Conservation (phyloP, 2,329 filamentous ascomycete genomes). For the Penicillium sp. region DNA sequence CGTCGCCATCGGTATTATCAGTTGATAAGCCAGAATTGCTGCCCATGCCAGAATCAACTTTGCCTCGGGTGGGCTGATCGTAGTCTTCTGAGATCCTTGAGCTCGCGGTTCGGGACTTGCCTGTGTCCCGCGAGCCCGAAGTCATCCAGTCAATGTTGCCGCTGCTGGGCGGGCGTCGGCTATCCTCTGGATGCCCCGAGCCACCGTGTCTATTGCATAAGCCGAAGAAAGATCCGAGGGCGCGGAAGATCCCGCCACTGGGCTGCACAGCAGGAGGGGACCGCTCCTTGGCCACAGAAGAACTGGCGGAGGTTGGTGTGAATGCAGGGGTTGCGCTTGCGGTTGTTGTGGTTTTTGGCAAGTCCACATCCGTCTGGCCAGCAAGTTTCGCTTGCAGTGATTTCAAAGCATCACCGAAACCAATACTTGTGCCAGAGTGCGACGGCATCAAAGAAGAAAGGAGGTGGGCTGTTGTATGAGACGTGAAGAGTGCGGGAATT, state of each 20-base stretch:
- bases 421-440: conserved; percentile 61
- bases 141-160: conserved; percentile 72
- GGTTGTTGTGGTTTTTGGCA: conserved; percentile 24
- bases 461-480: conserved; percentile 88
- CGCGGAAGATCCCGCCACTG: conserved; percentile 40
- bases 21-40: conserved; percentile 24
- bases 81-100: conserved; percentile 23
- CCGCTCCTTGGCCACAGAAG: conserved; percentile 17
- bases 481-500: conserved; percentile 92
- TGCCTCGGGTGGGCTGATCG: conserved; percentile 26
- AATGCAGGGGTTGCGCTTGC: conserved; percentile 30
- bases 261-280: conserved; percentile 16
- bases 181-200: conserved; percentile 45
- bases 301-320: conserved; percentile 33
- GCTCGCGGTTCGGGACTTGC: conserved; percentile 33
- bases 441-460: conserved; percentile 81
- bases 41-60: conserved; percentile 8
- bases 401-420: conserved; percentile 58
- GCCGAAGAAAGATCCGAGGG: conserved; percentile 46
- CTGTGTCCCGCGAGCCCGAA: conserved; percentile 63
- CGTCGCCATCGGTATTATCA: conserved; percentile 50
- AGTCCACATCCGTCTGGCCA: conserved; percentile 19
- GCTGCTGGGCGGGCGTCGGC: conserved; percentile 67
- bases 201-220: conserved; percentile 31
- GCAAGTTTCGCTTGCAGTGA: conserved; percentile 45